phyloP scores from a whole-genome alignment of 345 rosid species.

The Turritis glabra region DNA sequence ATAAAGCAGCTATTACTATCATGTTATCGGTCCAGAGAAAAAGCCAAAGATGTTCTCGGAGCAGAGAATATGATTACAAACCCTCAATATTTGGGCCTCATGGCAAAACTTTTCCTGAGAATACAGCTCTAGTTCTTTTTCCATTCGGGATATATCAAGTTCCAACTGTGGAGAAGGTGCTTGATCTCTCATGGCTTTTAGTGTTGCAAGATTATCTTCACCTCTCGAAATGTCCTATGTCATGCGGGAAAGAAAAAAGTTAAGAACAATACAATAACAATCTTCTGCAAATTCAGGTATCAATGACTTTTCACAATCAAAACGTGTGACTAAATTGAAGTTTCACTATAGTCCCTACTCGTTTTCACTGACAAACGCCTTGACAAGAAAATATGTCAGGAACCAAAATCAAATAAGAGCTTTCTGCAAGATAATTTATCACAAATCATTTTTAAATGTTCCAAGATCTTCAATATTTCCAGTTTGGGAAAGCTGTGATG shows the following conservation, averaged over 20 bases:
- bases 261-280: background rate
- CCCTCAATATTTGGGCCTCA: constrained; percentile 95
- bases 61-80: constrained; percentile 40
- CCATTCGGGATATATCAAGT: constrained; percentile 67
- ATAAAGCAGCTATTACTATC: constrained; percentile 14
- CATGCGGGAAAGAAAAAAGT: constrained; percentile 9
- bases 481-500: background rate
- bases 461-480: constrained; percentile 3
- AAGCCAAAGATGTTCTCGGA: constrained; percentile 3
- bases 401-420: constrained; percentile 9
- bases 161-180: constrained; percentile 66
- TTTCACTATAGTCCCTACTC: background rate
- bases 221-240: constrained; percentile 79
- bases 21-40: constrained; percentile 2
- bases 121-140: constrained; percentile 74
- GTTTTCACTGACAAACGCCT: background rate
- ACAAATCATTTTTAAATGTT: background rate
- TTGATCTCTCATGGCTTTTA: constrained; percentile 73
- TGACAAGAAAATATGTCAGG: background rate
- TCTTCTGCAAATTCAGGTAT: constrained; percentile 20
- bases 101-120: constrained; percentile 93
- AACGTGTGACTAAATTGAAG: constrained; percentile 9
- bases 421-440: background rate
- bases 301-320: constrained; percentile 8
- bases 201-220: constrained; percentile 70